phyloP scores from a whole-genome alignment of 257 asterid species.

The Penstemon barbatus region DNA sequence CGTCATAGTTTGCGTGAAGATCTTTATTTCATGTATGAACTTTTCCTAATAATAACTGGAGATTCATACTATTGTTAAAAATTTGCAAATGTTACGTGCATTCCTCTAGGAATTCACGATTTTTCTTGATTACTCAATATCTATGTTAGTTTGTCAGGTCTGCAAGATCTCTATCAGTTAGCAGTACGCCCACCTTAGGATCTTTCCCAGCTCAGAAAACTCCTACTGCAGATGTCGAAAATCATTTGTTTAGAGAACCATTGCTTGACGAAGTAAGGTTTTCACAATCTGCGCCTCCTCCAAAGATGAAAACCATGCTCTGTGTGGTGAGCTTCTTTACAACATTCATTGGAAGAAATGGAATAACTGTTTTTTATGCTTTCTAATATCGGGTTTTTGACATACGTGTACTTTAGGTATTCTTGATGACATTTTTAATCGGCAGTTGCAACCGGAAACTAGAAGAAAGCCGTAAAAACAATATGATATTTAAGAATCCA shows the following conservation, averaged over 20 bases:
- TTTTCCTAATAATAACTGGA: slow-evolving; percentile 19
- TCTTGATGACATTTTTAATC: slow-evolving; percentile 42
- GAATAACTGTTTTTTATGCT: neutral
- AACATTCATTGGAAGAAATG: neutral
- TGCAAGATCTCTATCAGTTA: slow-evolving; percentile 62
- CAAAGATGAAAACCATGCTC: slow-evolving; percentile 50
- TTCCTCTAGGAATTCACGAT: neutral
- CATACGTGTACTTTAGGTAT: slow-evolving; percentile 47
- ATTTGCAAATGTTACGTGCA: neutral
- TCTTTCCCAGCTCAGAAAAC: slow-evolving; percentile 41
- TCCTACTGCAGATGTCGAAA: slow-evolving; percentile 41
- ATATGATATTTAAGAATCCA: slow-evolving; percentile 26
- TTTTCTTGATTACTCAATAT: no score
- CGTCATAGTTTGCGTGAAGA: slow-evolving; percentile 36
- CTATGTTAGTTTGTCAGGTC: slow-evolving; percentile 49
- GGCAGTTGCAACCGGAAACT: slow-evolving; percentile 33
- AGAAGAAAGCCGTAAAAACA: slow-evolving; percentile 29
- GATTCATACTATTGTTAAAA: neutral
- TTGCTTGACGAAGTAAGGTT: slow-evolving; percentile 44
- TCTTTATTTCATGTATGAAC: slow-evolving; percentile 48
- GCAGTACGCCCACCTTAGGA: slow-evolving; percentile 49
- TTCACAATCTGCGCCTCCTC: slow-evolving; percentile 42
- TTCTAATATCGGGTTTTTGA: slow-evolving; percentile 17
- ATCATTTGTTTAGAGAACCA: slow-evolving; percentile 38
- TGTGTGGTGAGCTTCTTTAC: slow-evolving; percentile 57